Evolutionary conservation across 2,329 filamentous ascomycete genomes (phyloP), one percentile per base, ranked within the genome.

Genomic region (Aspergillus unguis): DNA sequence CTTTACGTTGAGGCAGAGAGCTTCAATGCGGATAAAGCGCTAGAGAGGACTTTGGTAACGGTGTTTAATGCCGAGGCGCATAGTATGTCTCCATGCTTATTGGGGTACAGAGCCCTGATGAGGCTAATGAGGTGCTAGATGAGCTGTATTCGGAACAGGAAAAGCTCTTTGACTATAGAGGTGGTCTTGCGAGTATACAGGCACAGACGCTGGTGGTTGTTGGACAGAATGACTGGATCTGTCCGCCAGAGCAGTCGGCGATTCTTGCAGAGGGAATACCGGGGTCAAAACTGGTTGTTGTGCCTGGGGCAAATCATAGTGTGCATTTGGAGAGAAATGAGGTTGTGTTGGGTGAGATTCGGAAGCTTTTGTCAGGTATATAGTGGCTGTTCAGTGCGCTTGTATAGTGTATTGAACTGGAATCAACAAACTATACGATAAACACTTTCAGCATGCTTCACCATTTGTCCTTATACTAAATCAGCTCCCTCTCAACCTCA

Each of bases 401-500:
- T 17, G 17, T 1, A 17, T 17, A 17, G 17, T 17, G 17, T 17
- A 17, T 17, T 17, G 17, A 17, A 17, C 17, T 17, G 17, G 17
- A 17, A 17, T 17, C 17, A 17, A 17, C 17, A 17, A 17, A 17
- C 17, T 17, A 17, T 17, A 17, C 17, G 17, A 17, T 17, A 17
- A 17, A 17, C 17, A 17, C 17, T 17, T 17, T 17, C 17, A 1
- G 17, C 17, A 17, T 17, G 17, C 17, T 31, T 43, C 5, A 28
- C 36, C 17, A 31, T 32, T 25, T 33, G 35, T 9, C 47, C 47
- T 23, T 37, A 50, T 28, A 50, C 3, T 27, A 31, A 25, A 55
- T 50, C 23, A 55, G 45, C 7, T 11, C n/a, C 42, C 44, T 37
- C 42, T 55, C 53, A 37, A 55, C 26, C 5, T 45, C 28, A n/a